A percentile compares a stretch with the other conserved stretches of the same genome.
Conservation (phyloP, 1,284 basidiomycete genomes). For the Agaricales sp. region DNA sequence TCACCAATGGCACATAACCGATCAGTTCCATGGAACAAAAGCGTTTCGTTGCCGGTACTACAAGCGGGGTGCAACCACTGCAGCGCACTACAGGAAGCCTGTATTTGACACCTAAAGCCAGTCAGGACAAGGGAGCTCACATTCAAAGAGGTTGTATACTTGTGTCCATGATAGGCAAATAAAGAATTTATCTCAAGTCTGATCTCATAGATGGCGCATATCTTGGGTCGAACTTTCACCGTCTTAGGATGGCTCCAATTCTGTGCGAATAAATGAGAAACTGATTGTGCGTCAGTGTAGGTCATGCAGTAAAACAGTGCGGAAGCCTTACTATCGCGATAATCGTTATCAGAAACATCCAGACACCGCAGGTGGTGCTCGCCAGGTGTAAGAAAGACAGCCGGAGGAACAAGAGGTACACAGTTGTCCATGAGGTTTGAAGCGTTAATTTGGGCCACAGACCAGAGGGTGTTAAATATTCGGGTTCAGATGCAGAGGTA, state of each 20-base stretch:
- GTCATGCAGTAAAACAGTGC: no score
- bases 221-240: background rate
- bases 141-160: no score
- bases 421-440: no score
- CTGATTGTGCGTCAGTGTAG: no score
- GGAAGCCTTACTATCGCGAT: no score
- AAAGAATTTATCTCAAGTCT: background rate
- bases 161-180: background rate
- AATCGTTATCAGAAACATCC: background rate
- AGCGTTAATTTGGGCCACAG: no score
- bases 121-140: no score
- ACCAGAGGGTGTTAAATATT: no score
- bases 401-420: no score
- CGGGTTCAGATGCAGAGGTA: no score
- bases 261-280: background rate
- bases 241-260: background rate
- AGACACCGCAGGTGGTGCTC: background rate
- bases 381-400: background rate
- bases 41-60: constrained; percentile 36
- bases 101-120: constrained; percentile 19
- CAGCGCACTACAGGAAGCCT: constrained; percentile 12
- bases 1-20: constrained; percentile 45
- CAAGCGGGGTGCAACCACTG: constrained; percentile 19
- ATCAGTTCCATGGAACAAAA: constrained; percentile 53
- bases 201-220: background rate